Base-by-base conservation (phyloP, 2,329 filamentous ascomycete genomes). In the Ilyonectria destructans region DNA sequence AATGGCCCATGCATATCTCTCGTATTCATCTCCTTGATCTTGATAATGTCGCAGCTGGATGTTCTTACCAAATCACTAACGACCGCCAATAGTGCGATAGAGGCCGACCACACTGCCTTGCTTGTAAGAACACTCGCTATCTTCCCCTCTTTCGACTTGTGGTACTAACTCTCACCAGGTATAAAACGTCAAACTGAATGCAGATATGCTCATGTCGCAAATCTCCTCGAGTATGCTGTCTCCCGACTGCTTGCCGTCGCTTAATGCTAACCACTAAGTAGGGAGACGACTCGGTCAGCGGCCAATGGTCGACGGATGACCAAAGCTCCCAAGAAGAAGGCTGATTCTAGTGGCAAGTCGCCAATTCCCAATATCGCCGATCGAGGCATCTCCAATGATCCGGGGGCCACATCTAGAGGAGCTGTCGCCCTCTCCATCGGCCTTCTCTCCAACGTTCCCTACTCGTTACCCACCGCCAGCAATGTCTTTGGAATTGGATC, bases 401-500 rank as follows among this genome's bases (percentile, higher is more conserved):
- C 83, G n/a, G 81, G 82, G 60, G 81, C 77, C 35, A 76, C 82
- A 21, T 85, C 85, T 3, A 82, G 85, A 52, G 85, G 85, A 52
- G 87, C 87, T 46, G 83, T 89, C 29, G 85, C 88, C 33, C 82
- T 86, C 15, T 90, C 88, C 4, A 88, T 85, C 8, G 88, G 88
- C 21, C 84, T 94, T 12, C 84, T 95, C 52, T 93, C 92, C 58
- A 91, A 93, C 75, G 87, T 94, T 3, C 91, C 92, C 0, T 93
- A 92, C 77, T 92, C 92, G 0, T 85, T 89, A 48, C 89, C 91
- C 10, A 90, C 90, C 7, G 90, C 91, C 1, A 93, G 91, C 62
- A 94, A 93, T 71, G 91, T 95, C 62, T 95, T 95, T 77, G 93
- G 93, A n/a, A 90, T 94, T 70, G 92, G 92, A 15, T 90, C 91